Percentiles rank a stretch among this genome's conserved stretches.
Evolutionary conservation across 2,329 filamentous ascomycete genomes (phyloP).

Genomic region (Exserohilum turcica): DNA sequence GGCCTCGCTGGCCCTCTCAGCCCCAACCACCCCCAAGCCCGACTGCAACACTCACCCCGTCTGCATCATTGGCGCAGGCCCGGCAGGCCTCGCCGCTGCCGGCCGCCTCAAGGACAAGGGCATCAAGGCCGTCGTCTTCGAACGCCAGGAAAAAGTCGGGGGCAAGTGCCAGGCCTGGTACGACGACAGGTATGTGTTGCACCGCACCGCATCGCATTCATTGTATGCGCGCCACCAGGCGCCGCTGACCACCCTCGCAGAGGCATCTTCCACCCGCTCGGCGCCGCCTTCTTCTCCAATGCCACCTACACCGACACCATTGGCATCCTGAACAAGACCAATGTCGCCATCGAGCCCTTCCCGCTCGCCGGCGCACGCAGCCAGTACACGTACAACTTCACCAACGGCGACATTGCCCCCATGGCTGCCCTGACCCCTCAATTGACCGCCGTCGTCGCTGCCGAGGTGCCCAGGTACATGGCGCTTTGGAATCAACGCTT

Average conservation of each 20-base stretch:
- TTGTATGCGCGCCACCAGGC: no score
- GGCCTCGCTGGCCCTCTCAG: slow-evolving; percentile 30
- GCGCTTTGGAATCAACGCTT: slow-evolving; percentile 42
- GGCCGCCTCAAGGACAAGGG: slow-evolving; percentile 42
- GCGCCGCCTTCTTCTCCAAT: slow-evolving; percentile 49
- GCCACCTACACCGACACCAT: slow-evolving; percentile 43
- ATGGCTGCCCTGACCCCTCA: slow-evolving; percentile 29
- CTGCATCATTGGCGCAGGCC: slow-evolving; percentile 48
- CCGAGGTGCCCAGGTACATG: slow-evolving; percentile 45
- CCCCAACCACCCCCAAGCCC: slow-evolving; percentile 27
- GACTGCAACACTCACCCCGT: slow-evolving; percentile 37
- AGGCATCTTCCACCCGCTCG: slow-evolving; percentile 47
- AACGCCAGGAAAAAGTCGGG: slow-evolving; percentile 43
- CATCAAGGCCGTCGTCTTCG: slow-evolving; percentile 45
- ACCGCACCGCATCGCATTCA: slow-evolving; percentile 23
- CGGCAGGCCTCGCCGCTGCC: slow-evolving; percentile 44
- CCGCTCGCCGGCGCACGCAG: slow-evolving; percentile 40
- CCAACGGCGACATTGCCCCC: slow-evolving; percentile 32
- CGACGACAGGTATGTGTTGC: slow-evolving; percentile 44
- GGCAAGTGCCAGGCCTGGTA: slow-evolving; percentile 49
- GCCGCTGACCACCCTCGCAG: slow-evolving; percentile 45
- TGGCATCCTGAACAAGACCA: slow-evolving; percentile 42
- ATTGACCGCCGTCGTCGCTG: slow-evolving; percentile 31
- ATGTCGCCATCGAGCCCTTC: slow-evolving; percentile 40
- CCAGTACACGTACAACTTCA: slow-evolving; percentile 44